phyloP scores from a whole-genome alignment of 73 alveolate species.

The Tetrahymena thermophila region DNA sequence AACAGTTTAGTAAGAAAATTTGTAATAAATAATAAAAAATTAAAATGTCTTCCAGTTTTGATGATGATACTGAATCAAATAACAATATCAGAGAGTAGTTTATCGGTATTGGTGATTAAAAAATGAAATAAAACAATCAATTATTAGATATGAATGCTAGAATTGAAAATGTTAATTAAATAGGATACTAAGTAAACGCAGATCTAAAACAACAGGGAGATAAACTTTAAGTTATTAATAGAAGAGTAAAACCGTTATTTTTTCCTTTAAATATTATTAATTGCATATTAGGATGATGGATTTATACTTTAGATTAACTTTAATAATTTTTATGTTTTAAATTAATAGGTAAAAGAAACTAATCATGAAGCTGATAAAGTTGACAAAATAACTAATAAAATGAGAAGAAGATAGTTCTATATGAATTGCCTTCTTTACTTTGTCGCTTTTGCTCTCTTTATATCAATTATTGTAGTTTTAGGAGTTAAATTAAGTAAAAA shows the following conservation, averaged over 20 bases:
- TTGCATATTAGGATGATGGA: too few relatives aligned
- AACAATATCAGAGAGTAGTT: background rate
- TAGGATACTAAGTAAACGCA: background rate
- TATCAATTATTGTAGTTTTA: background rate
- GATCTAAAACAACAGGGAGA: background rate
- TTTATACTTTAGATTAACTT: too few relatives aligned
- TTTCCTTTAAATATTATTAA: background rate
- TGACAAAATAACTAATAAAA: background rate
- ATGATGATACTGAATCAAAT: background rate
- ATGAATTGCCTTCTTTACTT: background rate
- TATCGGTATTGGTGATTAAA: background rate
- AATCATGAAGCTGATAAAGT: background rate
- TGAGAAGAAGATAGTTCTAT: background rate
- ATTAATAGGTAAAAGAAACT: background rate
- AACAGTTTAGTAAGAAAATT: too few relatives aligned
- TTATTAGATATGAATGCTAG: background rate
- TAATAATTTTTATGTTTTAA: background rate
- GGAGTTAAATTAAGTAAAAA: background rate
- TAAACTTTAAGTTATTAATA: background rate
- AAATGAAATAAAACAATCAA: background rate
- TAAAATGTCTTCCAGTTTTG: background rate
- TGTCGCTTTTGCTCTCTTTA: background rate
- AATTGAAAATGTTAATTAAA: background rate
- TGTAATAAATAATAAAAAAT: background rate
- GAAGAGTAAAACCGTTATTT: background rate